These are phyloP conservation scores for Thermochaetoides dissita DNA, from an alignment of 2,329 filamentous ascomycete species.

Conservation along the genomic window DNA sequence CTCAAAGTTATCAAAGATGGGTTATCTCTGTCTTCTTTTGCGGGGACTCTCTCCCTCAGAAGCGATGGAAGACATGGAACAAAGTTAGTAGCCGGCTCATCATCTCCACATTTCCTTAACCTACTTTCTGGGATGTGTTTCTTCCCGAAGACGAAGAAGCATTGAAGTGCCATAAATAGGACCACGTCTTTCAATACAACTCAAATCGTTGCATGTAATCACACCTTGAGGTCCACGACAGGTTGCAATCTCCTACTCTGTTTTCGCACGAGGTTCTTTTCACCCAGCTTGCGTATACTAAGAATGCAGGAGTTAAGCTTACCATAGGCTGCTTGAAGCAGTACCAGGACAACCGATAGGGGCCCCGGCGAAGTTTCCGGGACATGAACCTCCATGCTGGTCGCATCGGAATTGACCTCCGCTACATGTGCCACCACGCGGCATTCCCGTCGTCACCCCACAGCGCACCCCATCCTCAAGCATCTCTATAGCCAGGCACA, in stretches of 20 bases:
- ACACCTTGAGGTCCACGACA: conserved; percentile 2
- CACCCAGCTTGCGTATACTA: too few species aligned
- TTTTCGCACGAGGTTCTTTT: too few species aligned
- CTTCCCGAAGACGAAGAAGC: background rate
- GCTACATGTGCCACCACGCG: conserved; percentile 1
- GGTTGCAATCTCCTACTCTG: too few species aligned
- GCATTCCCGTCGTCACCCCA: background rate
- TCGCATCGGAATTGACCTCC: conserved; percentile 13
- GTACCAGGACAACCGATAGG: background rate
- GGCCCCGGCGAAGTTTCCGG: background rate
- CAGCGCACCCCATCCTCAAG: background rate
- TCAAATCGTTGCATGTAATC: conserved; percentile 9
- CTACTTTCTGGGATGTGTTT: background rate
- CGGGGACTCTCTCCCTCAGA: too few species aligned
- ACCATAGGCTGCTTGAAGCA: background rate
- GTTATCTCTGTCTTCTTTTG: too few species aligned
- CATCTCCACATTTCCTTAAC: background rate
- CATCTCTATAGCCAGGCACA: conserved; percentile 1
- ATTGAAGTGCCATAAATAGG: conserved; percentile 12
- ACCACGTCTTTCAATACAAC: background rate
- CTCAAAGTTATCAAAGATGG: too few species aligned
- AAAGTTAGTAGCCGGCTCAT: too few species aligned
- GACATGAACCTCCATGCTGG: conserved; percentile 2
- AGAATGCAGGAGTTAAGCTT: conserved; percentile 3
- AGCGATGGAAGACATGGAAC: too few species aligned